Conservation (phyloP, 139 green algal genomes). For the Parachlorella kessleri region DNA sequence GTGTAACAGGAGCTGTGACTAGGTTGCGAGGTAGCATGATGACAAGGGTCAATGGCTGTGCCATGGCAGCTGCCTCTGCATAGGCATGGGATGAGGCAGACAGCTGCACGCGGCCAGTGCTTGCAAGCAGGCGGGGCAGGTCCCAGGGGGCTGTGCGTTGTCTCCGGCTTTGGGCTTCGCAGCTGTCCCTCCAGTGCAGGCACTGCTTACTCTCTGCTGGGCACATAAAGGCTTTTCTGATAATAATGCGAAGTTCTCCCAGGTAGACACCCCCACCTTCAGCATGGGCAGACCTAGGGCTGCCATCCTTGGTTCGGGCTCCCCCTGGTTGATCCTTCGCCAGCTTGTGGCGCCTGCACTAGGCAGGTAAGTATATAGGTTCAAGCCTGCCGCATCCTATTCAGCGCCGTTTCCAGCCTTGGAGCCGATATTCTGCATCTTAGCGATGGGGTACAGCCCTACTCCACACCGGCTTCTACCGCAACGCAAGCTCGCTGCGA, state of each 20-base stretch:
- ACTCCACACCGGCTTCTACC: not conserved
- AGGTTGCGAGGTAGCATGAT: too few species aligned
- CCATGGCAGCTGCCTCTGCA: too few species aligned
- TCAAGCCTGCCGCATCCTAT: too few species aligned
- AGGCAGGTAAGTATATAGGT: not conserved
- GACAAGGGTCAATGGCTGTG: too few species aligned
- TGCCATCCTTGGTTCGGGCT: not conserved
- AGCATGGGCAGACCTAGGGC: constrained; percentile 1
- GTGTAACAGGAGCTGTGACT: not conserved
- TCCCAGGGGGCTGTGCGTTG: not conserved
- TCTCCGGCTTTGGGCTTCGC: not conserved
- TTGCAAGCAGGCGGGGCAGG: not conserved
- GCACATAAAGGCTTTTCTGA: too few species aligned
- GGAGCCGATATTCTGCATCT: too few species aligned
- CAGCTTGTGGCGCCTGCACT: constrained; percentile 28
- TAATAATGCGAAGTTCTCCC: not conserved
- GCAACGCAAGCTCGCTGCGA: not conserved
- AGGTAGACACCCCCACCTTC: not conserved
- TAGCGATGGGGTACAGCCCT: too few species aligned
- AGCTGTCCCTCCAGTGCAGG: not conserved
- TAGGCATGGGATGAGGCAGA: too few species aligned
- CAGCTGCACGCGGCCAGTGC: not conserved
- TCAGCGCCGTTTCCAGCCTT: too few species aligned
- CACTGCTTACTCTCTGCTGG: too few species aligned
- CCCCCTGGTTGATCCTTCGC: not conserved